A percentile compares a stretch with the other conserved stretches of the same genome.
phyloP scores from a whole-genome alignment of 2,329 filamentous ascomycete genomes.

The Ophiostoma piceae region DNA sequence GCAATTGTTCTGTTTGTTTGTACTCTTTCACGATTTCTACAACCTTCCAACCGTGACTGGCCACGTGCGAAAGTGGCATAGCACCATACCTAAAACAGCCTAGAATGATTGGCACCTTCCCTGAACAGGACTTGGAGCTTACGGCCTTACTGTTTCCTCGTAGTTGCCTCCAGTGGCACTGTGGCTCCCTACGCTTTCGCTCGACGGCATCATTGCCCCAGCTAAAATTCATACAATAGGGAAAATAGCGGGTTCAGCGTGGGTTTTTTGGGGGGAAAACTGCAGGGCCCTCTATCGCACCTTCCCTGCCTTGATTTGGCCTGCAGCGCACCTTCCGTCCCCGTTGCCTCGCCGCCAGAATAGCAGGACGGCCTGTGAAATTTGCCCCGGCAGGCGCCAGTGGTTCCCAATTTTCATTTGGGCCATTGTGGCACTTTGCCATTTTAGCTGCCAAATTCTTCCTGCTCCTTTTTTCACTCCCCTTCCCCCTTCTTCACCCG shows the following conservation, averaged over 20 bases:
- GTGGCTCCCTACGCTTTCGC: not conserved
- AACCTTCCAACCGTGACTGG: slow-evolving; percentile 27
- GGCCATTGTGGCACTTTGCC: not conserved
- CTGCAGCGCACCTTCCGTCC: not conserved
- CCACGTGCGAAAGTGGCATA: slow-evolving; percentile 26
- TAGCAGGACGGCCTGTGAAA: slow-evolving; percentile 14
- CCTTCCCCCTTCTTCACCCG: slow-evolving; percentile 13
- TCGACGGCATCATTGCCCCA: not conserved
- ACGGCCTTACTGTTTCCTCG: not conserved
- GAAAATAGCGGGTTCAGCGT: not conserved
- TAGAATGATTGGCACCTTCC: not conserved
- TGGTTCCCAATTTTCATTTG: slow-evolving; percentile 20
- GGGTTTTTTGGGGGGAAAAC: not conserved
- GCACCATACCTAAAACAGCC: not conserved
- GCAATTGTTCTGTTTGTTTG: not conserved
- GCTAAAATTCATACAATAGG: not conserved
- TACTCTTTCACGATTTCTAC: not conserved
- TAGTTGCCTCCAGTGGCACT: not conserved
- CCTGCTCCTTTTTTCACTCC: slow-evolving; percentile 17
- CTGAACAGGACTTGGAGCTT: not conserved
- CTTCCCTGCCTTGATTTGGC: slow-evolving; percentile 14
- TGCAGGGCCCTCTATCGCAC: not conserved
- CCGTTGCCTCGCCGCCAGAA: not conserved
- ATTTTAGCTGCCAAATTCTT: slow-evolving; percentile 20
- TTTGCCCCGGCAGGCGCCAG: slow-evolving; percentile 22